Conservation (phyloP, 768 basidiomycete species). For the Agrocybe praecox region DNA sequence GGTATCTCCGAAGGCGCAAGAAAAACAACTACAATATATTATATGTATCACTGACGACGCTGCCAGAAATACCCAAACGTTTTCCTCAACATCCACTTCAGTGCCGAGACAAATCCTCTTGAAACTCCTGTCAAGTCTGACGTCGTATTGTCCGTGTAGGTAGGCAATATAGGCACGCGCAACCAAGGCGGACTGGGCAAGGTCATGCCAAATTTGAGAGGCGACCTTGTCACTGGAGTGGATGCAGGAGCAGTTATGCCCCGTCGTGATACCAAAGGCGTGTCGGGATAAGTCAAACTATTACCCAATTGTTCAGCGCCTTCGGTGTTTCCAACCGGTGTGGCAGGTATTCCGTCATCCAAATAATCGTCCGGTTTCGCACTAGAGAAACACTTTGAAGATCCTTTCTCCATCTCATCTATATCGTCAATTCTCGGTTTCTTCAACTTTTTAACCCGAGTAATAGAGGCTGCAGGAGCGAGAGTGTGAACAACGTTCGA, state of each 20-base stretch:
- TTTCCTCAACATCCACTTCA: conserved; percentile 15
- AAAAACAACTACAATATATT: background rate
- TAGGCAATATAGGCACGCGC: conserved; percentile 5
- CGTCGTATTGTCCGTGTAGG: conserved; percentile 6
- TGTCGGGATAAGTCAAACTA: conserved; percentile 3
- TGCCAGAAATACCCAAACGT: conserved; percentile 16
- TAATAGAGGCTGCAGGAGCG: conserved; percentile 10
- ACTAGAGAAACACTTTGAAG: background rate
- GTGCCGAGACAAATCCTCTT: conserved; percentile 8
- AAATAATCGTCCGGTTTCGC: background rate
- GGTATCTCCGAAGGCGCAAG: no score
- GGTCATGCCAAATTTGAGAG: conserved; percentile 6
- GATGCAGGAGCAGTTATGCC: conserved; percentile 12
- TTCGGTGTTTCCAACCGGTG: no score
- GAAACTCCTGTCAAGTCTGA: background rate
- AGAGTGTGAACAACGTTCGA: background rate
- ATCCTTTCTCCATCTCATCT: conserved; percentile 4
- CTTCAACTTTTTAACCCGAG: conserved; percentile 1
- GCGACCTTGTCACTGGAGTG: conserved; percentile 11
- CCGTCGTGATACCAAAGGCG: conserved; percentile 5
- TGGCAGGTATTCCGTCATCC: background rate
- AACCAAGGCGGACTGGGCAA: conserved; percentile 10
- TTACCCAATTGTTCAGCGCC: background rate
- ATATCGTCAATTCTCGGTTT: background rate
- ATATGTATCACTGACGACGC: conserved; percentile 1